phyloP scores from a whole-genome alignment of 805 yeast genomes.

The Saccharomyces paradoxus region DNA sequence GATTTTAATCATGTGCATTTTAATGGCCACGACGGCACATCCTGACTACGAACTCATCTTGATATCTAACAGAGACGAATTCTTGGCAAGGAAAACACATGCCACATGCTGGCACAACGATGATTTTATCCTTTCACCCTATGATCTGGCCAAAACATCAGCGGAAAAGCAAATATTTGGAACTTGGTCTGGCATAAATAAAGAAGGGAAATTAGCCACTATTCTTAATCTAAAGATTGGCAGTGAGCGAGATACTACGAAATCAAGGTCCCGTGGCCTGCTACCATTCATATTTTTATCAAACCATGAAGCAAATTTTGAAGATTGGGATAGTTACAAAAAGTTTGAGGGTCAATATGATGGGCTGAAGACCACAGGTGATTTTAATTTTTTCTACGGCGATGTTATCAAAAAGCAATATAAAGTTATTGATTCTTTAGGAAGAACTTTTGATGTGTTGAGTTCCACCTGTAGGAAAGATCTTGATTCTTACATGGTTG shows the following conservation, averaged over 20 bases:
- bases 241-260: slow-evolving; percentile 15
- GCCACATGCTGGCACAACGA: slow-evolving; percentile 37
- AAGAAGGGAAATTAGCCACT: slow-evolving; percentile 54
- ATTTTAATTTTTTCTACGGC: slow-evolving; percentile 34
- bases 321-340: slow-evolving; percentile 23
- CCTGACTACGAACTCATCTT: slow-evolving; percentile 69
- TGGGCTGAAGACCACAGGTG: slow-evolving; percentile 18
- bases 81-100: slow-evolving; percentile 61
- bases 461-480: slow-evolving; percentile 20
- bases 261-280: slow-evolving; percentile 36
- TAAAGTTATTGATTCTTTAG: slow-evolving; percentile 23
- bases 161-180: slow-evolving; percentile 56
- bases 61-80: slow-evolving; percentile 85
- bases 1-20: slow-evolving; percentile 62
- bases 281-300: slow-evolving; percentile 36
- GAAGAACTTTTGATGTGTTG: slow-evolving; percentile 26
- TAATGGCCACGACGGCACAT: slow-evolving; percentile 58
- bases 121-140: slow-evolving; percentile 49
- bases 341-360: slow-evolving; percentile 18
- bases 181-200: slow-evolving; percentile 80
- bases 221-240: slow-evolving; percentile 66
- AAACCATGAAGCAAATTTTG: slow-evolving; percentile 14
- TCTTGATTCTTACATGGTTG: slow-evolving; percentile 13
- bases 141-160: slow-evolving; percentile 46
- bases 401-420: slow-evolving; percentile 19